Evolutionary conservation across 495 filamentous ascomycete species (phyloP), one percentile per base, ranked within the genome.

Genomic region (Talaromyces trachyspermus): DNA sequence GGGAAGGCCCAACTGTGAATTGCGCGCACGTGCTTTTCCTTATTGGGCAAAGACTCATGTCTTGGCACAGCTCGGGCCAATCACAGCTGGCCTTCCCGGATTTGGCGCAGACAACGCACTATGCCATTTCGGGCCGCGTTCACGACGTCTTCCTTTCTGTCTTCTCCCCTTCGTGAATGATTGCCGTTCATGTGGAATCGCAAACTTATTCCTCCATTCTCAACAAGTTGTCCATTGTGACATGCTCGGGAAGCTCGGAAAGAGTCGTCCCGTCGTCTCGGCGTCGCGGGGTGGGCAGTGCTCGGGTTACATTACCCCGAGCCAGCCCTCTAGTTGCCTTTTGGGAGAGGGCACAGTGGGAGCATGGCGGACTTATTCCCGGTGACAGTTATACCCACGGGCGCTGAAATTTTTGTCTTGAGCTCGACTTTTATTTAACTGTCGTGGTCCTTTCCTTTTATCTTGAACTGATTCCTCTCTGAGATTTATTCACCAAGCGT

Each of bases 231-330:
- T n/a, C n/a, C n/a, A 30, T 30, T 30, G 27, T 30, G 27, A 6
- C 27, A n/a, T n/a, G n/a, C n/a, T n/a, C n/a, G n/a, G n/a, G n/a
- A n/a, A n/a, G n/a, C n/a, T n/a, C n/a, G n/a, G n/a, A n/a, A n/a
- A n/a, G n/a, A n/a, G n/a, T n/a, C n/a, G n/a, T n/a, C n/a, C n/a
- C n/a, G n/a, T n/a, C n/a, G n/a, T n/a, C n/a, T 17, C 33, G 14
- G 44, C 27, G 11, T 37, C 29, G 44, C 27, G 44, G 27, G 39
- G 44, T 33, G 23, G 44, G 30, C 20, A 11, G 6, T n/a, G 17
- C 44, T 46, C 44, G 44, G 41, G 5, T 25, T 46, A 12, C 27
- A 37, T 46, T 46, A 18, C 9, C 44, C 44, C 44, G 44, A 46
- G 30, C 12, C 20, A 29, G 30, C 24, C 26, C 5, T 0, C 42